These are phyloP conservation scores for Chaetomiaceae sp. DNA, from an alignment of 2,329 filamentous ascomycete species.

Conservation along the genomic window DNA sequence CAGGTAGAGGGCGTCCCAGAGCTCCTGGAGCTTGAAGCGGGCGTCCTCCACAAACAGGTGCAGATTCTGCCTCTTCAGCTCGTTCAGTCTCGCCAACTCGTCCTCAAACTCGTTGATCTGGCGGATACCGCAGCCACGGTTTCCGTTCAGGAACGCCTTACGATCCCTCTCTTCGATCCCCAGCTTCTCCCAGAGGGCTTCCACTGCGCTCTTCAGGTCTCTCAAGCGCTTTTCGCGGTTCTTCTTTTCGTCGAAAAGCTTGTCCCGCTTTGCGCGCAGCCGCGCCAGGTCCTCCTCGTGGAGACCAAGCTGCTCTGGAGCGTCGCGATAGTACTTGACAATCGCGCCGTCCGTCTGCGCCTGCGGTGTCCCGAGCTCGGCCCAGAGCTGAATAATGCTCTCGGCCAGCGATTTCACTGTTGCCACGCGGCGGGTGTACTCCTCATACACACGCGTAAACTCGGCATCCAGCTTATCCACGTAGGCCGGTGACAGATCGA, in stretches of 20 bases:
- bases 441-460: slow-evolving; percentile 92
- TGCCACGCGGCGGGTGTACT: slow-evolving; percentile 78
- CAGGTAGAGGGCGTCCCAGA: slow-evolving; percentile 92
- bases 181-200: slow-evolving; percentile 81
- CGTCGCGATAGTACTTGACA: slow-evolving; percentile 81
- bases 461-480: slow-evolving; percentile 81
- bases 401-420: slow-evolving; percentile 70
- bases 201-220: slow-evolving; percentile 72
- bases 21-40: slow-evolving; percentile 79
- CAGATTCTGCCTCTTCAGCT: slow-evolving; percentile 90
- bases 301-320: slow-evolving; percentile 88
- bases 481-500: slow-evolving; percentile 89
- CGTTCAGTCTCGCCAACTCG: slow-evolving; percentile 77
- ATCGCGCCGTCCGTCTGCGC: slow-evolving; percentile 84
- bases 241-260: slow-evolving; percentile 82
- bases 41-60: slow-evolving; percentile 96
- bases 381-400: slow-evolving; percentile 91
- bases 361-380: slow-evolving; percentile 88
- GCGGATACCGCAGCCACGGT: slow-evolving; percentile 83
- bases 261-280: slow-evolving; percentile 69
- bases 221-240: slow-evolving; percentile 37
- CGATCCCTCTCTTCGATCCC: slow-evolving; percentile 76
- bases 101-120: slow-evolving; percentile 96
- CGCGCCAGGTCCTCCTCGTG: slow-evolving; percentile 78
- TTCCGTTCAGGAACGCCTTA: slow-evolving; percentile 77